Evolutionary conservation across 352 stramenopile species (phyloP).

Genomic region (Phytophthora foliorum): DNA sequence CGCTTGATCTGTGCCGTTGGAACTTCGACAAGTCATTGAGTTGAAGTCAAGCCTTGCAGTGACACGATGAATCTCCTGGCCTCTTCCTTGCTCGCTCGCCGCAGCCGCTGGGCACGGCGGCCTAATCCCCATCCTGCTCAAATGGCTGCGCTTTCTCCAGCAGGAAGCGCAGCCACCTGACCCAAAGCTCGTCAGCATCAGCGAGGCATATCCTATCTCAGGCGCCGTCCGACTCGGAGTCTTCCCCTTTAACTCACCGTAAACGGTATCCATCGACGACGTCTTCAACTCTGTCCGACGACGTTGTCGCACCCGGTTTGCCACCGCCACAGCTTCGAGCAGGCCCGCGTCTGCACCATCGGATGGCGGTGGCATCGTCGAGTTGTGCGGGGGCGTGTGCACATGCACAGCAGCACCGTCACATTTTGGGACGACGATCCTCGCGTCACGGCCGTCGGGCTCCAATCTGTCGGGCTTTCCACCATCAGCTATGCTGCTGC

Average conservation of each 20-base stretch:
- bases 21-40: too few relatives aligned
- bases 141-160: conserved; percentile 19
- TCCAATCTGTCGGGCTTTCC: neutral
- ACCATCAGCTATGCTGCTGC: neutral
- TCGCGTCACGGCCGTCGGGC: conserved; percentile 7
- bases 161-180: neutral
- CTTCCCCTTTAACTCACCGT: conserved; percentile 14
- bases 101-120: neutral
- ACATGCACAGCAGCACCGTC: conserved; percentile 5
- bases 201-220: conserved; percentile 15
- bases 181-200: conserved; percentile 2
- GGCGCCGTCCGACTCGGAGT: neutral
- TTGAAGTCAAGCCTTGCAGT: too few relatives aligned
- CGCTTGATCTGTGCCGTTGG: too few relatives aligned
- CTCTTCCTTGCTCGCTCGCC: neutral
- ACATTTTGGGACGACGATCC: conserved; percentile 12
- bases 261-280: neutral
- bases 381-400: conserved; percentile 6
- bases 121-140: conserved; percentile 18
- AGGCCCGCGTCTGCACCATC: conserved; percentile 18
- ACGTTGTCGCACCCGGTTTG: neutral
- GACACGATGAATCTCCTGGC: too few relatives aligned
- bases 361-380: conserved; percentile 22
- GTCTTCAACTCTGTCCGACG: neutral
- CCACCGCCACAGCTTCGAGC: conserved; percentile 17